These are phyloP conservation scores for Scedosporium boydii DNA, from an alignment of 2,329 filamentous ascomycete genomes.

Conservation along the genomic window DNA sequence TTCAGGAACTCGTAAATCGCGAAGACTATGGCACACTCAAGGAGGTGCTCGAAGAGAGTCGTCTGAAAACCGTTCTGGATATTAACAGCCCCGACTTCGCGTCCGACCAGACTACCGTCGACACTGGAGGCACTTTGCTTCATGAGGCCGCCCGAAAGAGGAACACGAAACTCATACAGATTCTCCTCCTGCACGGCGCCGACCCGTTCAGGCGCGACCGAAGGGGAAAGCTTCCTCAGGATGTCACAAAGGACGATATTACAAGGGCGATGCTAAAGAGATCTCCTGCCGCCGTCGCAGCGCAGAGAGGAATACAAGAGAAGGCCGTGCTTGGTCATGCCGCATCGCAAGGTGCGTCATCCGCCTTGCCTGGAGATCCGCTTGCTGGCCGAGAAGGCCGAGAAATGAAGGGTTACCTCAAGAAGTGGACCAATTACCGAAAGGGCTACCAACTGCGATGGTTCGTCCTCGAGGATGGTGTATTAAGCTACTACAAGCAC, in stretches of 20 bases:
- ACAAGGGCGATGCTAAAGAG: constrained; percentile 84
- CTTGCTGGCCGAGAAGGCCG: constrained; percentile 75
- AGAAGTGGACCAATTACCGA: constrained; percentile 99
- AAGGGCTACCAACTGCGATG: constrained; percentile 93
- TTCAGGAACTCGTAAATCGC: constrained; percentile 66
- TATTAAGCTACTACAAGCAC: constrained; percentile 97
- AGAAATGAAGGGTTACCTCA: constrained; percentile 97
- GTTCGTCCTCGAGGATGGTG: constrained; percentile 96
- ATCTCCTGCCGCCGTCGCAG: constrained; percentile 87
- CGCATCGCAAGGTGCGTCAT: constrained; percentile 43
- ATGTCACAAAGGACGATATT: constrained; percentile 89
- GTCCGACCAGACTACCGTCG: constrained; percentile 66
- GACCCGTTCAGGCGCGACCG: constrained; percentile 93
- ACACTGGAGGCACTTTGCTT: constrained; percentile 81
- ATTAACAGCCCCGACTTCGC: constrained; percentile 87
- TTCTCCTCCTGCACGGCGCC: constrained; percentile 84
- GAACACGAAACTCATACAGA: constrained; percentile 79
- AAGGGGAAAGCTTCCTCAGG: constrained; percentile 90
- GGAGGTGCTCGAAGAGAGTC: constrained; percentile 70
- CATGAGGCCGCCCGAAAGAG: constrained; percentile 87
- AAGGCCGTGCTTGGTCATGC: constrained; percentile 83
- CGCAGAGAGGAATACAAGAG: constrained; percentile 92
- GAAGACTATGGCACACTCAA: constrained; percentile 72
- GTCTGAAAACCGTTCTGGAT: constrained; percentile 78
- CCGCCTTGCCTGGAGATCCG: constrained; percentile 46